Evolutionary conservation across 2,329 filamentous ascomycete species (phyloP).

Genomic region (Fusarium equiseti): DNA sequence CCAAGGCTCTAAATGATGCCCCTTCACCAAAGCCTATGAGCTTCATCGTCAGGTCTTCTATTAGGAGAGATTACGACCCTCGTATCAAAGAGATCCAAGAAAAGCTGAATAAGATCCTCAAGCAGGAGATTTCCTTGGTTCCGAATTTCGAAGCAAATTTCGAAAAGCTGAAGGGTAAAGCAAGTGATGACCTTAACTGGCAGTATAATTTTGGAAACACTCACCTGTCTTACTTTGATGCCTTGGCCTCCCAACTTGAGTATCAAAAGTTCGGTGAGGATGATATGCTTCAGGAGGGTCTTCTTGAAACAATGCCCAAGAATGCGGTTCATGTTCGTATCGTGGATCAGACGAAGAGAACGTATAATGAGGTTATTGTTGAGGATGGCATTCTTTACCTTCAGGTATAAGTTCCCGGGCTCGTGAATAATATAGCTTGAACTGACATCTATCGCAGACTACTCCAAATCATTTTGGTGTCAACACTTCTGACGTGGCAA

Average conservation of each 20-base stretch:
- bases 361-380: slow-evolving; percentile 61
- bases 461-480: slow-evolving; percentile 52
- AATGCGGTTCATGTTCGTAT: slow-evolving; percentile 60
- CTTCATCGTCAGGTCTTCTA: slow-evolving; percentile 58
- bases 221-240: slow-evolving; percentile 59
- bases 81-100: slow-evolving; percentile 54
- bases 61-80: slow-evolving; percentile 58
- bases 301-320: slow-evolving; percentile 60
- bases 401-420: slow-evolving; percentile 53
- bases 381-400: slow-evolving; percentile 64
- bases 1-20: slow-evolving; percentile 60
- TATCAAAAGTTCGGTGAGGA: slow-evolving; percentile 61
- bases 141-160: slow-evolving; percentile 62
- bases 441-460: slow-evolving; percentile 46
- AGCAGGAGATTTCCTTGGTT: slow-evolving; percentile 59
- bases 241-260: slow-evolving; percentile 56
- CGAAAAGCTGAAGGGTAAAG: slow-evolving; percentile 54
- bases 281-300: slow-evolving; percentile 62
- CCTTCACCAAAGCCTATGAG: slow-evolving; percentile 54
- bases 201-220: slow-evolving; percentile 58
- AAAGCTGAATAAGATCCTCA: slow-evolving; percentile 56
- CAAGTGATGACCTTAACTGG: slow-evolving; percentile 54
- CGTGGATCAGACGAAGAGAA: slow-evolving; percentile 57
- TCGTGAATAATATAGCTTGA: neutral
- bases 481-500: slow-evolving; percentile 53